Conservation (phyloP, 352 stramenopile genomes). For the Pythium monospermum region DNA sequence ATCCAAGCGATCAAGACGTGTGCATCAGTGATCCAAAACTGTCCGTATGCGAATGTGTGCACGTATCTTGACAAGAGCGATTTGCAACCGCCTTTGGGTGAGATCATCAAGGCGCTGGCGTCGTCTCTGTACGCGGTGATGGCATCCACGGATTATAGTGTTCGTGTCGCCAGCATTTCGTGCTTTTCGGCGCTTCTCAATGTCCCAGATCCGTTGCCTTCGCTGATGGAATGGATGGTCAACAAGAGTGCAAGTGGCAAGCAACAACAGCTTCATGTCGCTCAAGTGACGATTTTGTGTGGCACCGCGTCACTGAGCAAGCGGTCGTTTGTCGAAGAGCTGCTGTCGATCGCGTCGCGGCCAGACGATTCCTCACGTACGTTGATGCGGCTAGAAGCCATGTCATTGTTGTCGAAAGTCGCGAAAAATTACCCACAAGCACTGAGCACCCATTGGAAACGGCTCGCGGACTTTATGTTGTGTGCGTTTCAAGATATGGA, state of each 20-base stretch:
- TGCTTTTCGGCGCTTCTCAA: slow-evolving; percentile 77
- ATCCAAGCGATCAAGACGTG: slow-evolving; percentile 73
- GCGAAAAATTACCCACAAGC: slow-evolving; percentile 80
- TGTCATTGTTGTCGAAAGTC: slow-evolving; percentile 80
- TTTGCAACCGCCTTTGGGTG: slow-evolving; percentile 44
- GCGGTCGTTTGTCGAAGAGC: slow-evolving; percentile 69
- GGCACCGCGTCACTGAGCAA: slow-evolving; percentile 49
- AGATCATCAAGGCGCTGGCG: slow-evolving; percentile 62
- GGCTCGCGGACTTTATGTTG: slow-evolving; percentile 72
- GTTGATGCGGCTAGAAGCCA: slow-evolving; percentile 69
- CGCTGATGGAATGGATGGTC: slow-evolving; percentile 72
- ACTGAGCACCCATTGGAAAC: slow-evolving; percentile 64
- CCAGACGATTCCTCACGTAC: slow-evolving; percentile 49
- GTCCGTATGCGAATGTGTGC: slow-evolving; percentile 64
- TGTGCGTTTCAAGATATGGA: slow-evolving; percentile 80
- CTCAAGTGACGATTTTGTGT: slow-evolving; percentile 61
- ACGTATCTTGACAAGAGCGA: slow-evolving; percentile 43
- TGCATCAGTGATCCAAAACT: slow-evolving; percentile 69
- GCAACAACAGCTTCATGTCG: slow-evolving; percentile 38
- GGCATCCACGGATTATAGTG: slow-evolving; percentile 61
- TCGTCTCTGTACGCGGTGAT: slow-evolving; percentile 63
- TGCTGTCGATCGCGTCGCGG: slow-evolving; percentile 57
- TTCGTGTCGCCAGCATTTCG: slow-evolving; percentile 73
- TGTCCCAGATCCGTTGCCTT: slow-evolving; percentile 53
- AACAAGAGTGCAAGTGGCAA: slow-evolving; percentile 40